Evolutionary conservation across 148 eudicot species (phyloP).

Genomic region (Fagopyrum homotropicum): DNA sequence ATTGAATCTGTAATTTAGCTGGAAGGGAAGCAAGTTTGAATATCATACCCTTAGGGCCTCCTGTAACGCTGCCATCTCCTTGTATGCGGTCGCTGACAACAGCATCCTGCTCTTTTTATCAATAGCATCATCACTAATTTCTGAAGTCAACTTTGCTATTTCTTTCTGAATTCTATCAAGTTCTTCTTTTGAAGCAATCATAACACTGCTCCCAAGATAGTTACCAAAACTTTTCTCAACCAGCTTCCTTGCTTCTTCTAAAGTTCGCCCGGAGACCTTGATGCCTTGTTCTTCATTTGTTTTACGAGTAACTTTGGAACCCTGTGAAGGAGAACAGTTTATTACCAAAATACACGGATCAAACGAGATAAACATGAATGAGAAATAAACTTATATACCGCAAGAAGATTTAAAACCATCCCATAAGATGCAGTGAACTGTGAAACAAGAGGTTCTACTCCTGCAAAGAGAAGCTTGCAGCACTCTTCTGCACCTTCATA

Average conservation of each 20-base stretch:
- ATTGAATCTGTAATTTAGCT: neutral
- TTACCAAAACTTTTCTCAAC: constrained; percentile 98
- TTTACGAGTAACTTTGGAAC: constrained; percentile 70
- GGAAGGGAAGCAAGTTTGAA: constrained; percentile 2
- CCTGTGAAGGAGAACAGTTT: constrained; percentile 37
- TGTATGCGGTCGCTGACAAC: constrained; percentile 61
- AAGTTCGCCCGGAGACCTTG: constrained; percentile 55
- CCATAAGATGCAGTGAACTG: constrained; percentile 99
- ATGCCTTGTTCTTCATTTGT: constrained; percentile 46
- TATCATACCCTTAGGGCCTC: constrained; percentile 69
- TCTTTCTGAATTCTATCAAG: constrained; percentile 70
- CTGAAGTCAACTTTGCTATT: constrained; percentile 53
- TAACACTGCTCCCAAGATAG: constrained; percentile 96
- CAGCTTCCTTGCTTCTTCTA: constrained; percentile 95
- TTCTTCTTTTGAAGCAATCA: constrained; percentile 95
- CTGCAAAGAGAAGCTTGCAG: constrained; percentile 85
- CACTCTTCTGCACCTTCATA: constrained; percentile 94
- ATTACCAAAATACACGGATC: constrained; percentile 12
- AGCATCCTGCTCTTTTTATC: constrained; percentile 62
- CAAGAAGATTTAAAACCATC: constrained; percentile 98
- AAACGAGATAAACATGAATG: constrained; percentile 1
- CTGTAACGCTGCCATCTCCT: constrained; percentile 77
- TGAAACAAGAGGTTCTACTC: constrained; percentile 89
- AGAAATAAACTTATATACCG: constrained; percentile 36
- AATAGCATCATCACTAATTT: constrained; percentile 83